phyloP scores from a whole-genome alignment of 495 filamentous ascomycete species.

The Neurospora discreta region DNA sequence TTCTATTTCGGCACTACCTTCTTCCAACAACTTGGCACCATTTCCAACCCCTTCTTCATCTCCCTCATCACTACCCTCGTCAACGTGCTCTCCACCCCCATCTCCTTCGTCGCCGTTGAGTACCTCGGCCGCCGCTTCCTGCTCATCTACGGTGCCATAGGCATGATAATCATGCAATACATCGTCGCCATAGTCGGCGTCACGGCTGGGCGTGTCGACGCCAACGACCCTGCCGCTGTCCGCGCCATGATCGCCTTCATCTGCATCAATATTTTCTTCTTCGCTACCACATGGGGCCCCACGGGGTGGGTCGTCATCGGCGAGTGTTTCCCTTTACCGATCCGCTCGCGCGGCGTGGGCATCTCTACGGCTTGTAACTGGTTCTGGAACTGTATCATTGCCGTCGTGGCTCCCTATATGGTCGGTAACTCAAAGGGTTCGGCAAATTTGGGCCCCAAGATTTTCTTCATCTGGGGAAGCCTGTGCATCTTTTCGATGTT shows the following conservation, averaged over 20 bases:
- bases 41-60: conserved; percentile 68
- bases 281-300: conserved; percentile 70
- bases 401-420: conserved; percentile 67
- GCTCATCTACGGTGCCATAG: conserved; percentile 61
- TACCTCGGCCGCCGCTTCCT: conserved; percentile 65
- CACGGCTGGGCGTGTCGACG: conserved; percentile 34
- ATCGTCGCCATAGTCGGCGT: conserved; percentile 67
- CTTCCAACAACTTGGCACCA: conserved; percentile 59
- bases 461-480: conserved; percentile 70
- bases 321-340: conserved; percentile 76
- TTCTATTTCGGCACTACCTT: conserved; percentile 82
- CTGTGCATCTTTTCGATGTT: conserved; percentile 51
- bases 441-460: conserved; percentile 55
- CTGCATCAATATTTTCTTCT: conserved; percentile 77
- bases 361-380: conserved; percentile 77
- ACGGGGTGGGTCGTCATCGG: conserved; percentile 73
- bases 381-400: conserved; percentile 73
- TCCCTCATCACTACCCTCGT: conserved; percentile 71
- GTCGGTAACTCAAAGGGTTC: conserved; percentile 52
- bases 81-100: conserved; percentile 70
- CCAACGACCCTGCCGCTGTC: conserved; percentile 45
- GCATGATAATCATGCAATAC: conserved; percentile 75
- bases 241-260: conserved; percentile 61
- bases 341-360: conserved; percentile 68
- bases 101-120: conserved; percentile 76